Evolutionary conservation across 371 early-diverging fungal genomes (phyloP).

Genomic region (Lichtheimia corymbifera): DNA sequence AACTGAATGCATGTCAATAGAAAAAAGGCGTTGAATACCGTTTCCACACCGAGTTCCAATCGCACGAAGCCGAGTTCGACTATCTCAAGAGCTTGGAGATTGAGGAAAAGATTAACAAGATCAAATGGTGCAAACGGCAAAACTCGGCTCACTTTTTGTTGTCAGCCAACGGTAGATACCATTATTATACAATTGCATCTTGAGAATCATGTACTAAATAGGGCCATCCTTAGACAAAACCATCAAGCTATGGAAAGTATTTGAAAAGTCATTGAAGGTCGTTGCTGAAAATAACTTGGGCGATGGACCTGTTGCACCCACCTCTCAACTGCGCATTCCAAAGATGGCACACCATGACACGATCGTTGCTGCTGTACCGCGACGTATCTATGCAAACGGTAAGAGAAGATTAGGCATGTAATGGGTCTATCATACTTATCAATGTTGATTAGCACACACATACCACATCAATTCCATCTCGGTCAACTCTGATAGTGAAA

Average conservation of each 20-base stretch:
- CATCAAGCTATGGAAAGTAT: constrained; percentile 93
- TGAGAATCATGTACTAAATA: background rate
- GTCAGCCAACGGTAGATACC: constrained; percentile 89
- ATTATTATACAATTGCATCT: background rate
- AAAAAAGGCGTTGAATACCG: constrained; percentile 92
- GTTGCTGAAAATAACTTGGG: constrained; percentile 77
- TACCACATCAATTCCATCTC: constrained; percentile 96
- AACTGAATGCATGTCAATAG: constrained; percentile 39
- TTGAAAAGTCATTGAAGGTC: constrained; percentile 82
- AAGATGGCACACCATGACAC: constrained; percentile 79
- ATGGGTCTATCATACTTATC: background rate
- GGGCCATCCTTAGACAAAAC: constrained; percentile 72
- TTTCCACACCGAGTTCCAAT: constrained; percentile 93
- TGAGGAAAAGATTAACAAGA: constrained; percentile 95
- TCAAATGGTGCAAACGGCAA: constrained; percentile 84
- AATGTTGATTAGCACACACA: constrained; percentile 72
- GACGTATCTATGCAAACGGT: constrained; percentile 81
- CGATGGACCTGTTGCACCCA: constrained; percentile 41
- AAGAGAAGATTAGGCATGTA: background rate
- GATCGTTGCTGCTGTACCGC: constrained; percentile 82
- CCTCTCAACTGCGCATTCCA: constrained; percentile 63
- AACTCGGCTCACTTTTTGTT: constrained; percentile 89
- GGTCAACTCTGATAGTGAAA: constrained; percentile 89
- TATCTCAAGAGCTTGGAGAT: constrained; percentile 95
- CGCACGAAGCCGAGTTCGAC: constrained; percentile 96